Conservation (phyloP, 345 rosid genomes). For the Gossypium stocksii region DNA sequence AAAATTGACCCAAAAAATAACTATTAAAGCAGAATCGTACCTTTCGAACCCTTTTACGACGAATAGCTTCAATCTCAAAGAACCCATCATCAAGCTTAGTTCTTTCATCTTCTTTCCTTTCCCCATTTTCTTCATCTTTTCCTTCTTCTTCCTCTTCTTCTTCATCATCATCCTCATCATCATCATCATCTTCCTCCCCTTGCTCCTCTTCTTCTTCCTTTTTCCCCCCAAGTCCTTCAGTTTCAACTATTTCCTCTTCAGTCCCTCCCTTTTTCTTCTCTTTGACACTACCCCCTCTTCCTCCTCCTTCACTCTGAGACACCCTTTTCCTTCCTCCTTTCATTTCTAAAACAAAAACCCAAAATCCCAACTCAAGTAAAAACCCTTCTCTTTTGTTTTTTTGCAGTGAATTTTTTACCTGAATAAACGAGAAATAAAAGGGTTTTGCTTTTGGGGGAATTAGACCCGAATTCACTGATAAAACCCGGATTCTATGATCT, state of each 20-base stretch:
- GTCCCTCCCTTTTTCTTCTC: conserved; percentile 1
- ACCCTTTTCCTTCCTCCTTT: background rate
- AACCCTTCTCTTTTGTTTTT: no score
- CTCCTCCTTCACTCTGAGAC: background rate
- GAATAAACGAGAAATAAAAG: no score
- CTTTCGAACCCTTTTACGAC: conserved; percentile 85
- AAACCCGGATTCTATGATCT: no score
- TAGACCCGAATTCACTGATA: no score
- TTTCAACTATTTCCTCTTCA: background rate
- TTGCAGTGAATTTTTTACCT: no score
- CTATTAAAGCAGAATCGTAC: conserved; percentile 25
- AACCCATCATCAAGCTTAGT: conserved; percentile 90
- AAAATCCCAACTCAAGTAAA: background rate
- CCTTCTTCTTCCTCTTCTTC: conserved; percentile 37
- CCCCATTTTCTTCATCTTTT: conserved; percentile 28
- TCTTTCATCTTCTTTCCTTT: conserved; percentile 34
- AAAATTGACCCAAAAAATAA: background rate
- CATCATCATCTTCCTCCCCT: conserved; percentile 19
- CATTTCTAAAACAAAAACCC: background rate
- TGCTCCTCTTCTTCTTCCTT: conserved; percentile 2
- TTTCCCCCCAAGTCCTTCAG: background rate
- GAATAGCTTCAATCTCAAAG: conserved; percentile 95
- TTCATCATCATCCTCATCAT: conserved; percentile 26
- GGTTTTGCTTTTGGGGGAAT: no score
- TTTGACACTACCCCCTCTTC: background rate